Evolutionary conservation across 768 basidiomycete species (phyloP).

Genomic region (Fomitopsis serialis): DNA sequence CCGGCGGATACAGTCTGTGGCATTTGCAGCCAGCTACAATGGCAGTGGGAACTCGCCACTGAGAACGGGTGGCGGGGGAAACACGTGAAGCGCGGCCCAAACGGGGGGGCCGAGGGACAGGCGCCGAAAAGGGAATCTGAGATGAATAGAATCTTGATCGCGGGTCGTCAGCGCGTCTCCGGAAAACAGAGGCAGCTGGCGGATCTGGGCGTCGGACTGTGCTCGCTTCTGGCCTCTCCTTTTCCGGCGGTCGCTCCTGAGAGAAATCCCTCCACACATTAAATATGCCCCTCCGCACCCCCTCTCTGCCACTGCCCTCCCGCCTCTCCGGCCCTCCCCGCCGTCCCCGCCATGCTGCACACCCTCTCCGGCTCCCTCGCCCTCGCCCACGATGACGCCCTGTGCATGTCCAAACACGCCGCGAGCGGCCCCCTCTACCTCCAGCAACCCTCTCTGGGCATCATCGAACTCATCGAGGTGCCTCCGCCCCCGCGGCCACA

Average conservation of each 20-base stretch:
- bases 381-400: conserved; percentile 12
- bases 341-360: conserved; percentile 16
- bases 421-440: conserved; percentile 34
- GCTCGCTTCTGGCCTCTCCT: conserved; percentile 2
- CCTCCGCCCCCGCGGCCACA: conserved; percentile 45
- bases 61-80: neutral
- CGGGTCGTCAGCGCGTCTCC: neutral
- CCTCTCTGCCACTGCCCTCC: conserved; percentile 11
- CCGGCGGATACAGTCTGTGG: neutral
- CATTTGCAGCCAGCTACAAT: neutral
- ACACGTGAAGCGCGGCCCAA: conserved; percentile 4
- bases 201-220: conserved; percentile 5
- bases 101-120: conserved; percentile 3
- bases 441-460: conserved; percentile 47
- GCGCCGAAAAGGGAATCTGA: conserved; percentile 13
- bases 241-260: conserved; percentile 7
- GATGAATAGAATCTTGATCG: conserved; percentile 14
- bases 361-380: conserved; percentile 13
- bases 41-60: neutral
- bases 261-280: conserved; percentile 11
- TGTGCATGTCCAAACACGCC: conserved; percentile 21
- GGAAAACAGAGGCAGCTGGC: neutral
- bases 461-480: conserved; percentile 73
- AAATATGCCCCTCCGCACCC: conserved; percentile 9
- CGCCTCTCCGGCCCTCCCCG: conserved; percentile 10